Conservation (phyloP, 2,329 filamentous ascomycete species). For the Aciculosporium take region DNA sequence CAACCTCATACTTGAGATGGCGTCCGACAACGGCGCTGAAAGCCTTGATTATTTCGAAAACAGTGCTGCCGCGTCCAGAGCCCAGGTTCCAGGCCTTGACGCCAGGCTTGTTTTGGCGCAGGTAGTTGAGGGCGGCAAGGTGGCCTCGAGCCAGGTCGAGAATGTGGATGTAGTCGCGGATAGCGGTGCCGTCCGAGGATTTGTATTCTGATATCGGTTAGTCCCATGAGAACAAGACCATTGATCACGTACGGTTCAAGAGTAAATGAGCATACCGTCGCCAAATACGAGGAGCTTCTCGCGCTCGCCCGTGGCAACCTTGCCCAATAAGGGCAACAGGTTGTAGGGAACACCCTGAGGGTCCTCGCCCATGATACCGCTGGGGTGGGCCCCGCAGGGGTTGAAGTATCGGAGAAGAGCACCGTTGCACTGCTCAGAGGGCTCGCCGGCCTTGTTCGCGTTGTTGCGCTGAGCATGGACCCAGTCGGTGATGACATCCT, state of each 20-base stretch:
- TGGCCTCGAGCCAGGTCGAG: slow-evolving; percentile 79
- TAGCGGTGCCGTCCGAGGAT: slow-evolving; percentile 81
- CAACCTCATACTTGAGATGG: slow-evolving; percentile 76
- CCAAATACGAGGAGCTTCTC: slow-evolving; percentile 93
- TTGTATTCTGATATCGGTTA: slow-evolving; percentile 54
- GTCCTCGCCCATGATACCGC: slow-evolving; percentile 95
- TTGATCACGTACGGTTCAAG: neutral
- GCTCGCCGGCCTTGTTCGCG: slow-evolving; percentile 64
- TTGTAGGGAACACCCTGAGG: slow-evolving; percentile 93
- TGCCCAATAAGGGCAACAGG: slow-evolving; percentile 80
- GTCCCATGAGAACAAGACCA: neutral
- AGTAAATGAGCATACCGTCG: slow-evolving; percentile 47
- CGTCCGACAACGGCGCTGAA: slow-evolving; percentile 79
- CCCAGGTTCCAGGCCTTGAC: slow-evolving; percentile 95
- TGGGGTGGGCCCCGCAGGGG: slow-evolving; percentile 86
- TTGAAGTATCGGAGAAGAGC: slow-evolving; percentile 96
- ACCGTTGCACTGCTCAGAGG: slow-evolving; percentile 74
- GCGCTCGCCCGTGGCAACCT: slow-evolving; percentile 89
- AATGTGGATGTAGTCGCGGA: slow-evolving; percentile 97
- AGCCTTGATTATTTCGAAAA: slow-evolving; percentile 93
- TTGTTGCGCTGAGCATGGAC: slow-evolving; percentile 78
- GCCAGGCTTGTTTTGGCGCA: slow-evolving; percentile 70
- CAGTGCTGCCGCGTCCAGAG: slow-evolving; percentile 85
- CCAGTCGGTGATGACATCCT: slow-evolving; percentile 82
- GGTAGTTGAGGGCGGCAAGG: slow-evolving; percentile 77